Conservation (phyloP, 768 basidiomycete species). For the Clitopilus hobsonii region DNA sequence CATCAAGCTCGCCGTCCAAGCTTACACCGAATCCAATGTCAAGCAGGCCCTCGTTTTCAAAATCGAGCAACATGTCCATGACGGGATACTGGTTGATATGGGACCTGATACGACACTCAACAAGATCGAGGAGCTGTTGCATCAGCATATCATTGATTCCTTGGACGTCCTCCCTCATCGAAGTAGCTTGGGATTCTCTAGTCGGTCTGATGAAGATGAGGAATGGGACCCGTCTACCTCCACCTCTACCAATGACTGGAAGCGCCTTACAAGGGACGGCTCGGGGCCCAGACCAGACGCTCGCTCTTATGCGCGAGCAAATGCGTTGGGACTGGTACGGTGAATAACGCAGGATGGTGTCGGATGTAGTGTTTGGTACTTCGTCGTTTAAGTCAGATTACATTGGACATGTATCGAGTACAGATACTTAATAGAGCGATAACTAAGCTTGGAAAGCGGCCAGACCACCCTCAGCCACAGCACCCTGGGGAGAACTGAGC, state of each 20-base stretch:
- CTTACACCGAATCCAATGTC: slow-evolving; percentile 7
- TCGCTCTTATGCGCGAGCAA: too few relatives aligned
- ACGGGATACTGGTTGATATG: slow-evolving; percentile 1
- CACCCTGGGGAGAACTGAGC: too few relatives aligned
- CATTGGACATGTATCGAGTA: too few relatives aligned
- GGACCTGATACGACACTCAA: slow-evolving; percentile 10
- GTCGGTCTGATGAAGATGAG: background rate
- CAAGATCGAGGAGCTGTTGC: slow-evolving; percentile 6
- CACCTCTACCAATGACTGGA: background rate
- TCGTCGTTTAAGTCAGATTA: too few relatives aligned
- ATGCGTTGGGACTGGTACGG: too few relatives aligned
- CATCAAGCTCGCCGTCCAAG: slow-evolving; percentile 8
- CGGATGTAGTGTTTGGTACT: too few relatives aligned
- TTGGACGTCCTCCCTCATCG: slow-evolving; percentile 5
- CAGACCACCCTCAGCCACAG: too few relatives aligned
- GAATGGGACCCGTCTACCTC: background rate
- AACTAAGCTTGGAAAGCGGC: too few relatives aligned
- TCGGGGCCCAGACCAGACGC: background rate
- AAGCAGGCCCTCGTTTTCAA: slow-evolving; percentile 8
- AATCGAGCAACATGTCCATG: slow-evolving; percentile 7
- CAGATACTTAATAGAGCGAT: too few relatives aligned
- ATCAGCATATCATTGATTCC: slow-evolving; percentile 6
- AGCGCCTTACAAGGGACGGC: background rate
- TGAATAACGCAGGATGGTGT: too few relatives aligned
- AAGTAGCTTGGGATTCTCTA: background rate